Conservation (phyloP, 768 basidiomycete genomes). For the Naematelia encephala region DNA sequence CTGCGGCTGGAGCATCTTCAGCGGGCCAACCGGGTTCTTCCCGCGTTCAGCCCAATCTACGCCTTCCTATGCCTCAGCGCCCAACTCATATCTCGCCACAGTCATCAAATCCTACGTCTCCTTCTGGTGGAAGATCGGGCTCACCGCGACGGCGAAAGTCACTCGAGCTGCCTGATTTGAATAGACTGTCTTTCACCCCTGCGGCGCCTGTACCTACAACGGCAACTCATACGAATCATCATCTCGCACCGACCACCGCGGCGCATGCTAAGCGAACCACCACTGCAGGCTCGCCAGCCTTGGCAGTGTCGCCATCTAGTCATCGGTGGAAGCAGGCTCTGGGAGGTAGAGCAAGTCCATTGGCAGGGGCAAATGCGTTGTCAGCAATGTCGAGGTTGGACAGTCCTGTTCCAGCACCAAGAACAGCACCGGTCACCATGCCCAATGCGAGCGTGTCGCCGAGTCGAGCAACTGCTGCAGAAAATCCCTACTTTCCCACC, state of each 20-base stretch:
- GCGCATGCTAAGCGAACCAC: conserved; percentile 5
- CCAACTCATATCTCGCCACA: conserved; percentile 37
- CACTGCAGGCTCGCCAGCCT: background rate
- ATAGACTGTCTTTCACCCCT: conserved; percentile 47
- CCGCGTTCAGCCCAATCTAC: conserved; percentile 27
- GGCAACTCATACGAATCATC: conserved; percentile 31
- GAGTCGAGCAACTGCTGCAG: conserved; percentile 1
- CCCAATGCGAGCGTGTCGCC: conserved; percentile 10
- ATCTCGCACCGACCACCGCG: conserved; percentile 21
- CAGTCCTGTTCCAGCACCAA: conserved; percentile 4
- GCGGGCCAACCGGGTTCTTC: conserved; percentile 2
- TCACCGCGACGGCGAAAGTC: conserved; percentile 48
- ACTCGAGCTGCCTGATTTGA: conserved; percentile 50
- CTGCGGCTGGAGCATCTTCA: background rate
- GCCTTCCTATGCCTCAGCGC: conserved; percentile 39
- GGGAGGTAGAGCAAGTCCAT: conserved; percentile 29
- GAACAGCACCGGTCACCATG: conserved; percentile 12
- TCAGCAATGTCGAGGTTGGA: conserved; percentile 36
- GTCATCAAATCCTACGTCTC: conserved; percentile 42
- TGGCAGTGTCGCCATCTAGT: conserved; percentile 3
- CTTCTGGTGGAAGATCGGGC: conserved; percentile 28
- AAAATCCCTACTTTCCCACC: conserved; percentile 45
- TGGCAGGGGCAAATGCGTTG: conserved; percentile 21
- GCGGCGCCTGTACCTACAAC: conserved; percentile 34
- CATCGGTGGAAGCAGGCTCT: conserved; percentile 36